Percentiles rank a stretch among this genome's conserved stretches.
Conservation (phyloP, 257 asterid species). For the Handroanthus guayacan region DNA sequence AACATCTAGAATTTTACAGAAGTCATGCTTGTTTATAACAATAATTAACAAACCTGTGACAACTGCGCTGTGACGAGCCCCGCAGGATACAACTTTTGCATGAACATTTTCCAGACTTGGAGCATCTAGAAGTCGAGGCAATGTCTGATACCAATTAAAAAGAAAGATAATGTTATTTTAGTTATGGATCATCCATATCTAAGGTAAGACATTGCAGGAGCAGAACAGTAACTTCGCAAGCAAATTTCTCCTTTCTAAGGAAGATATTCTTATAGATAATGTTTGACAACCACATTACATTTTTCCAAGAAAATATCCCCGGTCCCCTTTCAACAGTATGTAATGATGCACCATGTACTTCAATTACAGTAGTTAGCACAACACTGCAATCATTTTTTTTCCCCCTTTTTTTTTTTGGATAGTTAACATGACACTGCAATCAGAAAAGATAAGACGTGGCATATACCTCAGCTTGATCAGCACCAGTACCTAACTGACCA, state of each 20-base stretch:
- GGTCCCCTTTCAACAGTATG: background rate
- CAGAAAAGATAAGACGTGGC: conserved; percentile 23
- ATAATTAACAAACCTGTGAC: conserved; percentile 63
- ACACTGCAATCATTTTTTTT: no score
- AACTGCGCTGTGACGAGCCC: conserved; percentile 95
- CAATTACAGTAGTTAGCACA: background rate
- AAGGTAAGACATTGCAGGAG: conserved; percentile 1
- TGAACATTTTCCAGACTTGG: conserved; percentile 81
- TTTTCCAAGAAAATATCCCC: background rate
- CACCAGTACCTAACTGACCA: conserved; percentile 97
- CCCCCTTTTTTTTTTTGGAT: no score
- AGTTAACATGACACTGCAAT: background rate
- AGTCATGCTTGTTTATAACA: background rate
- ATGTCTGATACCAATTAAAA: conserved; percentile 55
- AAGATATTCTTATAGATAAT: background rate
- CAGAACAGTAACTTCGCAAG: conserved; percentile 13
- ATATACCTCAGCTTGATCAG: conserved; percentile 92
- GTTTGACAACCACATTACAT: background rate
- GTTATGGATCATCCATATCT: background rate
- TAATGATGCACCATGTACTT: background rate
- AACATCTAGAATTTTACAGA: background rate
- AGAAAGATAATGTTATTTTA: conserved; percentile 2
- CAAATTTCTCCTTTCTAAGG: background rate
- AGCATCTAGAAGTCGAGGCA: conserved; percentile 90
- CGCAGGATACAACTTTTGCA: conserved; percentile 82